A percentile compares a stretch with the other conserved stretches of the same genome.
Conservation (phyloP, 2,329 filamentous ascomycete genomes). For the Hymenoscyphus occultus region DNA sequence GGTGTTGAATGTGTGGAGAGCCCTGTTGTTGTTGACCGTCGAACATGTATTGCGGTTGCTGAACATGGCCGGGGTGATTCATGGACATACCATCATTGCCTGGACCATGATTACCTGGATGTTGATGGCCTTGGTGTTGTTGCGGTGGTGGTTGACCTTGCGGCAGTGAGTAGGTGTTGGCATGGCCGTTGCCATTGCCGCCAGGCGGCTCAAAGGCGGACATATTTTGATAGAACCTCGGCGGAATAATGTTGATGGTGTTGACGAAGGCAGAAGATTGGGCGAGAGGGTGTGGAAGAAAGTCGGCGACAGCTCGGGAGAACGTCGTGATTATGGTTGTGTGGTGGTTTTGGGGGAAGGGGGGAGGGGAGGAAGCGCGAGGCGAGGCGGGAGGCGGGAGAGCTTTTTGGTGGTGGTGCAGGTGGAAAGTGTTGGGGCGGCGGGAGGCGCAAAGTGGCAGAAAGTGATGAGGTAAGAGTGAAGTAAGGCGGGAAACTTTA, state of each 20-base stretch:
- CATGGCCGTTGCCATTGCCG: constrained; percentile 9
- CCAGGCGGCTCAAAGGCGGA: constrained; percentile 21
- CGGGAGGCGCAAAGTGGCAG: background rate
- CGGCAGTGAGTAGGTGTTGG: background rate
- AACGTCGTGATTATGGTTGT: constrained; percentile 5
- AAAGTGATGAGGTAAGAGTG: constrained; percentile 1
- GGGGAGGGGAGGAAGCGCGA: background rate
- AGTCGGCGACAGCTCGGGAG: constrained; percentile 28
- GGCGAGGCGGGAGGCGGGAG: background rate
- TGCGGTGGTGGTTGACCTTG: constrained; percentile 5
- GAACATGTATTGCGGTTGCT: constrained; percentile 5
- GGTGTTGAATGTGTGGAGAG: constrained; percentile 9
- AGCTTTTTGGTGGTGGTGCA: background rate
- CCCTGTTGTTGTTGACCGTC: constrained; percentile 3
- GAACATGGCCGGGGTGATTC: constrained; percentile 5
- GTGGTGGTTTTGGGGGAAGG: background rate
- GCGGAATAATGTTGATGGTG: background rate
- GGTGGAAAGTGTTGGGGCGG: background rate
- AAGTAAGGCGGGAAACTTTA: background rate
- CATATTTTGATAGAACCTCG: constrained; percentile 11
- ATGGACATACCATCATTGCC: constrained; percentile 5
- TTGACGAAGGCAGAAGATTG: background rate
- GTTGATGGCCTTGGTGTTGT: constrained; percentile 1
- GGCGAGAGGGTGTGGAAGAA: constrained; percentile 4
- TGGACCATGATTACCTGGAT: background rate